Evolutionary conservation across 2,329 filamentous ascomycete genomes (phyloP), one percentile per base, ranked within the genome.

Genomic region (Mariannaea elegans): DNA sequence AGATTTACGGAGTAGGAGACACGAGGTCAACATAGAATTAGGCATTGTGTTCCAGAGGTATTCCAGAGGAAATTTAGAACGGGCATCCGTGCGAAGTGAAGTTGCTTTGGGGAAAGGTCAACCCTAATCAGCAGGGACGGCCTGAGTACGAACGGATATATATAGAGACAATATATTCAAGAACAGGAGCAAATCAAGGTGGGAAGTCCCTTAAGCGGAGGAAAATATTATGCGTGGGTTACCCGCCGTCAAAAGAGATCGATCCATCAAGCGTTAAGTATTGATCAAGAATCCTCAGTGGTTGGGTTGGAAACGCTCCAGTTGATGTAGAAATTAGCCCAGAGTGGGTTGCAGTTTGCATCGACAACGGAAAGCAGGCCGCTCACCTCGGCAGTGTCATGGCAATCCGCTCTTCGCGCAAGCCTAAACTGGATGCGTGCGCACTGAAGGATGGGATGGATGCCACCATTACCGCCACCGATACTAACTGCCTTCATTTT

Each of bases 1-100:
- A 67, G 63, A 67, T 63, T 67, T 27, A 27, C 6, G 24, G 24
- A 9, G 5, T 5, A 62, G 62, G 65, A 50, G 61, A 64, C 65
- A 59, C 56, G 63, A 62, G 59, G 64, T 53, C 54, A 59, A 56
- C 54, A 50, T 21, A 7, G 16, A 41, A 47, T 32, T 47, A 42
- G 42, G 34, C 47, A 56, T 64, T 27, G 9, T 27, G 24, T 27
- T 9, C 24, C 24, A 27, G 24, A 27, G 24, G 24, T n/a, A n/a
- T n/a, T n/a, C n/a, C n/a, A 23, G 12, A 50, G 44, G 42, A 62
- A 60, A 50, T 41, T 59, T 41, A 49, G 36, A 50, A 34, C 46
- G 38, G 5, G 23, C 41, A 64, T 60, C 52, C 51, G 51, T 59
- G 49, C 48, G 47, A 59, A 36, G 9, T 27, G n/a, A n/a, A n/a